phyloP scores from a whole-genome alignment of 2,329 filamentous ascomycete genomes.

The Ascocoryne sarcoides region DNA sequence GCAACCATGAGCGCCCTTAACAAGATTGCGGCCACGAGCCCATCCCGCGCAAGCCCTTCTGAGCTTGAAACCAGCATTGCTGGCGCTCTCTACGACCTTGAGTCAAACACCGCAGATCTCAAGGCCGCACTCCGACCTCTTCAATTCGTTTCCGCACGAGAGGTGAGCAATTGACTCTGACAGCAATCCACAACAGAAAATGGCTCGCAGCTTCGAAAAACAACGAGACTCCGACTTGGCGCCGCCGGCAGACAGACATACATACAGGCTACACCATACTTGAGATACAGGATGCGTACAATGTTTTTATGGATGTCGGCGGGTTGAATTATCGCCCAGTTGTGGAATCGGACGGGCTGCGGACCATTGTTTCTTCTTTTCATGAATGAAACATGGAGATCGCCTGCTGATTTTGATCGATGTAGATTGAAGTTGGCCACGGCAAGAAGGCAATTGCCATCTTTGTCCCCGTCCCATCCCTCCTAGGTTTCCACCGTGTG shows the following conservation, averaged over 20 bases:
- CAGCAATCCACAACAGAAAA: conserved; percentile 1
- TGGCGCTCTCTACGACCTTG: conserved; percentile 95
- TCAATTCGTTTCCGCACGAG: conserved; percentile 97
- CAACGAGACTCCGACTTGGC: conserved; percentile 15
- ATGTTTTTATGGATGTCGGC: conserved; percentile 21
- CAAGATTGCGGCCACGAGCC: conserved; percentile 98
- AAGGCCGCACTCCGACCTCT: conserved; percentile 92
- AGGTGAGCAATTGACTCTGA: conserved; percentile 64
- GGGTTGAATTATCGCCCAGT: conserved; percentile 13
- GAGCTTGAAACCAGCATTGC: conserved; percentile 98
- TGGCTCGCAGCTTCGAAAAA: conserved; percentile 11
- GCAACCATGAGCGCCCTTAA: conserved; percentile 69
- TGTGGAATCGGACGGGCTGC: conserved; percentile 66
- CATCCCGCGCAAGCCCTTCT: conserved; percentile 88
- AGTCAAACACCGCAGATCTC: conserved; percentile 98
- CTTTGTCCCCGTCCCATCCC: conserved; percentile 99
- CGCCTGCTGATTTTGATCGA: conserved; percentile 63
- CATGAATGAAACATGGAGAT: conserved; percentile 53
- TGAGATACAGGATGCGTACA: conserved; percentile 22
- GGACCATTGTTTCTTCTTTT: conserved; percentile 46
- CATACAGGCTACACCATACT: conserved; percentile 20
- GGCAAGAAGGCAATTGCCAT: conserved; percentile 99
- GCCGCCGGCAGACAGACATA: conserved; percentile 21
- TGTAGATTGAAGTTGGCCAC: conserved; percentile 99
- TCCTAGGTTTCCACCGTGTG: conserved; percentile 97